A percentile compares a stretch with the other conserved stretches of the same genome.
Conservation (phyloP, 2,329 filamentous ascomycete genomes). For the Curvularia hawaiiensis region DNA sequence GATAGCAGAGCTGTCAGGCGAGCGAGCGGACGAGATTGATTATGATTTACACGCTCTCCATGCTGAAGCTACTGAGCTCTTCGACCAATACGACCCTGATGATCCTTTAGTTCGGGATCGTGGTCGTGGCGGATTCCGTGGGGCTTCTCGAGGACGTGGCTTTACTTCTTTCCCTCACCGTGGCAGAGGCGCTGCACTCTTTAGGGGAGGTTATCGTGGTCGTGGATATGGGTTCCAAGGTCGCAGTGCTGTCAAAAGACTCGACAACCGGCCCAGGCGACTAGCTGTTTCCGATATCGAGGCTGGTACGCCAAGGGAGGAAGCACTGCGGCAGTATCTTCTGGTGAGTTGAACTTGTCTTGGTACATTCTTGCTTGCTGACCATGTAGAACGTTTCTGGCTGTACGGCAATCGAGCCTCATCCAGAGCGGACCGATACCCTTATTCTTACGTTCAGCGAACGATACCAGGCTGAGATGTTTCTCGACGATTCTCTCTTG, state of each 20-base stretch:
- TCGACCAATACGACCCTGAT: slow-evolving; percentile 59
- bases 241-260: slow-evolving; percentile 61
- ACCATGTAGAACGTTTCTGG: slow-evolving; percentile 43
- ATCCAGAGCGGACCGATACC: slow-evolving; percentile 46
- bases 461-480: slow-evolving; percentile 69
- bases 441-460: slow-evolving; percentile 52
- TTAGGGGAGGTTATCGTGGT: slow-evolving; percentile 51
- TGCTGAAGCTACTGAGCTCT: slow-evolving; percentile 66
- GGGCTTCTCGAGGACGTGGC: slow-evolving; percentile 49
- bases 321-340: slow-evolving; percentile 72
- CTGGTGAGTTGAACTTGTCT: slow-evolving; percentile 47
- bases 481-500: slow-evolving; percentile 59
- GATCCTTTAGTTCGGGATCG: slow-evolving; percentile 23
- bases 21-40: slow-evolving; percentile 20
- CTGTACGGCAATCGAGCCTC: slow-evolving; percentile 45
- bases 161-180: slow-evolving; percentile 23
- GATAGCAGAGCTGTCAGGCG: slow-evolving; percentile 58
- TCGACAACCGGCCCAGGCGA: slow-evolving; percentile 77
- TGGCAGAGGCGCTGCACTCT: slow-evolving; percentile 24
- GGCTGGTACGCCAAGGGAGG: slow-evolving; percentile 67
- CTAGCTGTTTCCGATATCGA: slow-evolving; percentile 68
- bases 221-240: slow-evolving; percentile 38
- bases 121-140: slow-evolving; percentile 32
- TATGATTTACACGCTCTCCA: slow-evolving; percentile 32
- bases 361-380: background rate